Evolutionary conservation across 73 alveolate species (phyloP).

Genomic region (Tetrahymena thermophila): DNA sequence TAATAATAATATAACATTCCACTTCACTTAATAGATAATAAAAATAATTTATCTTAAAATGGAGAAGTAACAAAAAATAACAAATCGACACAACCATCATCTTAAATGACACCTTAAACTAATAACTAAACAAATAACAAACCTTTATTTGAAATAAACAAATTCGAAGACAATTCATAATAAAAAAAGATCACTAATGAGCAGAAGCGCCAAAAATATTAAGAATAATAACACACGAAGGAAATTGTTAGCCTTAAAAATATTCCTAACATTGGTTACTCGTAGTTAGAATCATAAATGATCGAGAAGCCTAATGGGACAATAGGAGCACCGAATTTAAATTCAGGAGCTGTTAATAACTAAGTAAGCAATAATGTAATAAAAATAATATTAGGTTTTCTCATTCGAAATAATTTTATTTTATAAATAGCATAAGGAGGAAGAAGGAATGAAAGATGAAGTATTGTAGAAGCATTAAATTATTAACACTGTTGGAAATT

Average conservation of each 20-base stretch:
- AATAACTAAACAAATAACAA: neutral
- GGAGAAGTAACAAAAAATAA: neutral
- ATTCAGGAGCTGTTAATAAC: neutral
- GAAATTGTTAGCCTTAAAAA: neutral
- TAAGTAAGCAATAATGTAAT: neutral
- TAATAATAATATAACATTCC: neutral
- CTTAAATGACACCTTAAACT: neutral
- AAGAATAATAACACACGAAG: neutral
- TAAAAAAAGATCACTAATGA: neutral
- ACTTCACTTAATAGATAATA: neutral
- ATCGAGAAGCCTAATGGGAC: neutral
- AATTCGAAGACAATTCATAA: neutral
- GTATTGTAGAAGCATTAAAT: neutral
- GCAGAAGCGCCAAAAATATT: neutral
- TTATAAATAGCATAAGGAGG: neutral
- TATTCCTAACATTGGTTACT: neutral
- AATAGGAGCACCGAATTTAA: neutral
- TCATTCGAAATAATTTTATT: neutral
- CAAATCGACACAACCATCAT: neutral
- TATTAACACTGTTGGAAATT: neutral
- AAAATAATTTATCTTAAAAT: neutral
- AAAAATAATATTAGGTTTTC: too few relatives aligned
- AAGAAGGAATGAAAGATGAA: neutral
- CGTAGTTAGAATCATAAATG: neutral
- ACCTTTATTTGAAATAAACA: neutral